Percentiles rank a stretch among this genome's conserved stretches.
phyloP scores from a whole-genome alignment of 108 stramenopile genomes.

The Parietichytrium sp. region DNA sequence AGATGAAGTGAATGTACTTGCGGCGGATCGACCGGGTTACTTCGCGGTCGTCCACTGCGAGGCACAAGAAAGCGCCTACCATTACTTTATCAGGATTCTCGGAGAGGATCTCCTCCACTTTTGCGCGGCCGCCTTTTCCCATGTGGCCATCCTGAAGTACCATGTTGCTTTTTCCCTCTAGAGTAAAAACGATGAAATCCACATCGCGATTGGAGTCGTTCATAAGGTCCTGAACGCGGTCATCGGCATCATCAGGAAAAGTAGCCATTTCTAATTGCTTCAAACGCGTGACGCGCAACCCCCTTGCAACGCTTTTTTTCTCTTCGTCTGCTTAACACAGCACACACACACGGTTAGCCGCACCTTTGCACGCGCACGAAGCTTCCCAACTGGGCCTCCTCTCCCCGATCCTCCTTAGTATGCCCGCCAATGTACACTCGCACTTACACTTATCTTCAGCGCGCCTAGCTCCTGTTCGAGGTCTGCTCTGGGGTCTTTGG shows the following conservation, averaged over 20 bases:
- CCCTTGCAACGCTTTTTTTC: too few relatives aligned
- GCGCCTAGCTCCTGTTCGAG: too few relatives aligned
- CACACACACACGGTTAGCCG: too few relatives aligned
- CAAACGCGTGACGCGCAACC: too few relatives aligned
- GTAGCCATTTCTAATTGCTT: too few relatives aligned
- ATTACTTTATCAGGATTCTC: constrained; percentile 16
- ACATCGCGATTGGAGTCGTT: constrained; percentile 13
- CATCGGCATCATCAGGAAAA: constrained; percentile 4
- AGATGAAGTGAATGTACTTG: constrained; percentile 31
- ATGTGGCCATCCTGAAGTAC: background rate
- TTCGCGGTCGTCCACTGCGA: constrained; percentile 32
- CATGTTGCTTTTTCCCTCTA: constrained; percentile 17
- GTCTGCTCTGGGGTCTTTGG: too few relatives aligned
- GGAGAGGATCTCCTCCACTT: constrained; percentile 15
- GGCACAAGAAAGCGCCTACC: background rate
- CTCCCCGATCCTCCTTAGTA: too few relatives aligned
- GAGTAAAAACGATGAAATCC: constrained; percentile 11
- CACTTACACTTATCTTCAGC: too few relatives aligned
- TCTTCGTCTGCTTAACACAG: too few relatives aligned
- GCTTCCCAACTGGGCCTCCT: too few relatives aligned
- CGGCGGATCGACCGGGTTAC: constrained; percentile 13
- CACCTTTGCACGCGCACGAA: too few relatives aligned
- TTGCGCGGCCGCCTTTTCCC: constrained; percentile 24
- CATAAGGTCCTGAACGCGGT: constrained; percentile 15
- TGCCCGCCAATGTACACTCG: too few relatives aligned